Evolutionary conservation across 305 asterid genomes (phyloP).

Genomic region (Ruellia speciosa): DNA sequence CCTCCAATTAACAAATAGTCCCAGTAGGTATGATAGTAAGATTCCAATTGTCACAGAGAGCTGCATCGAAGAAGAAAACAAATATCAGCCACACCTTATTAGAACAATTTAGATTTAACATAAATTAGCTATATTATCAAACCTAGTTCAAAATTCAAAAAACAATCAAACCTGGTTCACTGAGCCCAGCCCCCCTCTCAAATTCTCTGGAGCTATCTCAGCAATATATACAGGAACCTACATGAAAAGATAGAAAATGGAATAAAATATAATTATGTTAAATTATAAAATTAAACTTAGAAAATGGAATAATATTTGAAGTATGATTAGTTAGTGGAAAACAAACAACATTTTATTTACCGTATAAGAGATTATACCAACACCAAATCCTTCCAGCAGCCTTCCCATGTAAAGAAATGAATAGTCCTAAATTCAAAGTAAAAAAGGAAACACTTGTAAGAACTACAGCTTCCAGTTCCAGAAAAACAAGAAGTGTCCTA

Average conservation of each 20-base stretch:
- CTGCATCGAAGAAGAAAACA: constrained; percentile 32
- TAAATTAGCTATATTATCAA: background rate
- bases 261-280: background rate
- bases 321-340: constrained; percentile 5
- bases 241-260: background rate
- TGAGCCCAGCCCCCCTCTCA: constrained; percentile 86
- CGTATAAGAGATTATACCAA: constrained; percentile 82
- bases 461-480: background rate
- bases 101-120: constrained; percentile 8
- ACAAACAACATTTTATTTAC: constrained; percentile 30
- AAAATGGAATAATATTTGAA: background rate
- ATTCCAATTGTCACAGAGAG: constrained; percentile 95
- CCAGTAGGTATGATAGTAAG: constrained; percentile 75
- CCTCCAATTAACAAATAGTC: constrained; percentile 83
- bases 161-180: constrained; percentile 87
- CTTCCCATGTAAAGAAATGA: constrained; percentile 97
- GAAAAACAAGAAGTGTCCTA: background rate
- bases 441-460: background rate
- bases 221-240: constrained; percentile 97
- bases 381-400: constrained; percentile 94
- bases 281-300: background rate
- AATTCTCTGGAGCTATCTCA: constrained; percentile 82
- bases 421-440: constrained; percentile 37
- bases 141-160: too few species aligned
- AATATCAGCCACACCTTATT: background rate